Evolutionary conservation across 1,139 yeast species (phyloP), one percentile per base, ranked within the genome.

Genomic region (Protomyces lactucae-debilis): DNA sequence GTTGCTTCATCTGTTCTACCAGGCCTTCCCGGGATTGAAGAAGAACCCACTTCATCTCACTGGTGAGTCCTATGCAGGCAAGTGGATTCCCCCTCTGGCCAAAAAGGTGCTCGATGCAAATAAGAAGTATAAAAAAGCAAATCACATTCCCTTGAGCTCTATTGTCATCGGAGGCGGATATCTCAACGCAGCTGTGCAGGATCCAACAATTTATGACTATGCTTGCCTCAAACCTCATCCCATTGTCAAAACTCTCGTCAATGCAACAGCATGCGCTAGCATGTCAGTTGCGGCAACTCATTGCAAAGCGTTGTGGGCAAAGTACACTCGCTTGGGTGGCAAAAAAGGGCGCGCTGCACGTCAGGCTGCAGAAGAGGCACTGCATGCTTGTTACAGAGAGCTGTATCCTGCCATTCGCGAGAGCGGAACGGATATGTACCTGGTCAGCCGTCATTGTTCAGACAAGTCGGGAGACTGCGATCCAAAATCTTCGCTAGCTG

Each of bases 31-130:
- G 0, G 85, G 86, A 60, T 32, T 23, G 6, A 21, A 16, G 32
- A 36, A 18, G 39, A n/a, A 16, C 3, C 51, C 23, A 3, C 48
- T 92, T 3, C 85, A 84, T 69, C 74, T 93, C 60, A 96, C 97
- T 0, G 99, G 99, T 32, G 99, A 93, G 76, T 88, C 96, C 70
- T 93, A 86, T 76, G 98, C 98, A 0, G 99, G 99, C 32, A 97
- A 92, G 74, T 93, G 90, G 73, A 87, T 93, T 65, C 98, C 99
- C 0, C 89, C 87, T 74, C 82, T 92, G 66, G 95, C 95, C 0
- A 77, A 82, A 56, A 84, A 83, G 1, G 80, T 92, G 16, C 77
- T 91, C 72, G 80, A 85, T 23, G 95, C 90, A 74, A 81, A 57
- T 39, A 45, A 59, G n/a, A 32, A 35, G 14, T 52, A 25, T 25